Conservation (phyloP, 78 protist genomes). For the Speleostelium caveatum region DNA sequence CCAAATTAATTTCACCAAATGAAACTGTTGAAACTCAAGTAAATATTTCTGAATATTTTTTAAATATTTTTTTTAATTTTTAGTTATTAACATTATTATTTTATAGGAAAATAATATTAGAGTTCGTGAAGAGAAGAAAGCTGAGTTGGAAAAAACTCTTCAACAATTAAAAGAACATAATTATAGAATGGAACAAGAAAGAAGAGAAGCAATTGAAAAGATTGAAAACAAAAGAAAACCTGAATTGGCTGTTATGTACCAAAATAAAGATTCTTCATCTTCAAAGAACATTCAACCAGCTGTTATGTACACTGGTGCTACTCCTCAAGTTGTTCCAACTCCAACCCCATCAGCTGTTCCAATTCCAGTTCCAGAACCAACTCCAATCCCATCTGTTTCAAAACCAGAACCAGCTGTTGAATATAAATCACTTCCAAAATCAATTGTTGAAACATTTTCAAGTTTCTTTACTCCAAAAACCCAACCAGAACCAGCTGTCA, state of each 20-base stretch:
- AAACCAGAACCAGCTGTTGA: no score
- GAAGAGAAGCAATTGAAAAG: constrained; percentile 47
- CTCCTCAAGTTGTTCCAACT: background rate
- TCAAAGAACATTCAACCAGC: no score
- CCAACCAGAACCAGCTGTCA: no score
- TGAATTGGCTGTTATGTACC: background rate
- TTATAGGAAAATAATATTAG: background rate
- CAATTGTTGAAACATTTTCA: no score
- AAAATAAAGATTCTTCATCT: background rate
- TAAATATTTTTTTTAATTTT: background rate
- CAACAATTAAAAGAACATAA: constrained; percentile 41
- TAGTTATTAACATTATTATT: background rate
- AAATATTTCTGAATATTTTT: background rate
- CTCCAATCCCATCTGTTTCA: background rate
- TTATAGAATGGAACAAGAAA: constrained; percentile 38
- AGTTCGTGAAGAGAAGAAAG: constrained; percentile 3
- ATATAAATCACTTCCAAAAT: no score
- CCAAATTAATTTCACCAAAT: constrained; percentile 29
- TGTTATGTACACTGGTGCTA: no score
- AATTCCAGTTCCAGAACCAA: background rate
- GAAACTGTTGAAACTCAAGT: constrained; percentile 2
- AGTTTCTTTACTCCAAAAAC: no score
- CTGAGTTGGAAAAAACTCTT: constrained; percentile 21
- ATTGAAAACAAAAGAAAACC: constrained; percentile 15
- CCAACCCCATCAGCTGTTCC: background rate